Percentiles rank a stretch among this genome's conserved stretches.
Evolutionary conservation across 495 filamentous ascomycete genomes (phyloP).

Genomic region (Penicillium simplicissimum): DNA sequence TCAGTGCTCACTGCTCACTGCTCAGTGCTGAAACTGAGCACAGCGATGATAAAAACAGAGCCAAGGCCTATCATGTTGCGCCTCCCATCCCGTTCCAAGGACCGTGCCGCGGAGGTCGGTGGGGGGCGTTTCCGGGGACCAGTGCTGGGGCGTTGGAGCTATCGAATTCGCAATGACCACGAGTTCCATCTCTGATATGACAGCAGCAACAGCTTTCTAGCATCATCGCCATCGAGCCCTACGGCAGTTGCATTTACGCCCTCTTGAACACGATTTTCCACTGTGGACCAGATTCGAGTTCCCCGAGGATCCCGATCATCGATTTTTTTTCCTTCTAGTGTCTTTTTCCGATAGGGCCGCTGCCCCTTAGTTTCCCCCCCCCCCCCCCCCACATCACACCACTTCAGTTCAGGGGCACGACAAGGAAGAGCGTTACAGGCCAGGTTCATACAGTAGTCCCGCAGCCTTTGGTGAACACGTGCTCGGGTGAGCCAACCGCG

Average conservation of each 20-base stretch:
- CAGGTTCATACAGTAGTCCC: constrained; percentile 18
- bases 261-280: not conserved
- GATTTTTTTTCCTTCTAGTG: not conserved
- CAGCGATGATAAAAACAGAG: not conserved
- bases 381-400: constrained; percentile 7
- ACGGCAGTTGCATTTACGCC: not conserved
- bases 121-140: constrained; percentile 5
- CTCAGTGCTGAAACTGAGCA: not conserved
- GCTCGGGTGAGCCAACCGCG: constrained; percentile 9
- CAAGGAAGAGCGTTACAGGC: not conserved
- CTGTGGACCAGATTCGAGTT: not conserved
- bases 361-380: constrained; percentile 5
- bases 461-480: constrained; percentile 30
- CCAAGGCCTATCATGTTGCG: constrained; percentile 17
- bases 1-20: not conserved
- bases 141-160: not conserved
- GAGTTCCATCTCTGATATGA: not conserved
- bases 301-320: not conserved
- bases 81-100: constrained; percentile 16
- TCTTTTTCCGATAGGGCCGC: constrained; percentile 8
- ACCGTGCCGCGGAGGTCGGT: constrained; percentile 7
- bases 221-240: not conserved
- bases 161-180: constrained; percentile 2
- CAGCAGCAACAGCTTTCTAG: not conserved
- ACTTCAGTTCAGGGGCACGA: constrained; percentile 4